These are phyloP conservation scores for Neophaeococcomyces mojaviensis DNA, from an alignment of 2,329 filamentous ascomycete genomes.

Conservation along the genomic window DNA sequence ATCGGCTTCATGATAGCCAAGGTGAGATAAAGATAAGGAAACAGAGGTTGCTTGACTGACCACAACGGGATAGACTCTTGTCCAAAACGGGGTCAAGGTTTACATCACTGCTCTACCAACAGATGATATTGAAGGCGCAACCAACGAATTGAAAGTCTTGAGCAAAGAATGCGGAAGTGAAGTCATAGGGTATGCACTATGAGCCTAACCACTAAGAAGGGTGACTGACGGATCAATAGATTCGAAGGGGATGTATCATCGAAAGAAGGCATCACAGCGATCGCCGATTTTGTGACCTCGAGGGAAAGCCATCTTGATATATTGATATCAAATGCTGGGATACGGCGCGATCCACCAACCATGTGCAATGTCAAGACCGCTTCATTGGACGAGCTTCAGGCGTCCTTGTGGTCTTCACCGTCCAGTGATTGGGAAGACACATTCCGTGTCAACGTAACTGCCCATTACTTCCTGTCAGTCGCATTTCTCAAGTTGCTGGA, in stretches of 20 bases:
- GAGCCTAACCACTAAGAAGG: no score
- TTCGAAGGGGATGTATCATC: slow-evolving; percentile 30
- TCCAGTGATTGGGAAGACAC: slow-evolving; percentile 40
- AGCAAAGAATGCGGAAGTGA: slow-evolving; percentile 31
- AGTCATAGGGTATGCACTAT: slow-evolving; percentile 31
- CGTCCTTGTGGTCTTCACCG: slow-evolving; percentile 41
- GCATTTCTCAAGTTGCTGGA: slow-evolving; percentile 40
- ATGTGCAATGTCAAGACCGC: slow-evolving; percentile 40
- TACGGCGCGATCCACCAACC: slow-evolving; percentile 38
- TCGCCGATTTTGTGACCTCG: slow-evolving; percentile 28
- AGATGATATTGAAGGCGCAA: slow-evolving; percentile 35
- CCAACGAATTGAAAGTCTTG: slow-evolving; percentile 33
- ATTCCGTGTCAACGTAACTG: slow-evolving; percentile 43
- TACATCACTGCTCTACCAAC: slow-evolving; percentile 37
- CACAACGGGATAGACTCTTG: slow-evolving; percentile 32
- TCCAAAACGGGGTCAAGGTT: slow-evolving; percentile 41
- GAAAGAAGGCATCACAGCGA: slow-evolving; percentile 34
- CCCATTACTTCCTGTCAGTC: slow-evolving; percentile 44
- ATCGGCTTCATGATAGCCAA: slow-evolving; percentile 42
- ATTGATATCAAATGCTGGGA: slow-evolving; percentile 44
- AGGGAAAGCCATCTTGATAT: slow-evolving; percentile 40
- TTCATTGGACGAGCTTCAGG: slow-evolving; percentile 36
- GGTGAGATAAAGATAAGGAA: slow-evolving; percentile 22
- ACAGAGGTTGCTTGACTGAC: neutral
- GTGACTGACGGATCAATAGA: no score